Conservation (phyloP, 148 eudicot species). For the Vaccinium corymbosum region DNA sequence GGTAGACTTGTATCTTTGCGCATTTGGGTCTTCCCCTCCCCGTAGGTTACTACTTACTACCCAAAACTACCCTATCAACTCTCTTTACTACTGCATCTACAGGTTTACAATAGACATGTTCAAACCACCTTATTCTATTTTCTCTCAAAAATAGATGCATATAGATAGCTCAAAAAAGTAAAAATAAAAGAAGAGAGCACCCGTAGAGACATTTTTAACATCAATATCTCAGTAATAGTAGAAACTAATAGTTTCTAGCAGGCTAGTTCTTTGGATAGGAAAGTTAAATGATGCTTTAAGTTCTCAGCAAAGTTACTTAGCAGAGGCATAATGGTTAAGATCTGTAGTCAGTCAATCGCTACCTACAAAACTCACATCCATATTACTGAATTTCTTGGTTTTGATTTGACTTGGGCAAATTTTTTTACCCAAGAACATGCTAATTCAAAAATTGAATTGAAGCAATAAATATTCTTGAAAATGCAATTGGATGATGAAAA, state of each 20-base stretch:
- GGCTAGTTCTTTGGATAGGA: background rate
- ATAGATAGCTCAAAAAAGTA: too few relatives aligned
- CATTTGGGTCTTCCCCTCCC: too few relatives aligned
- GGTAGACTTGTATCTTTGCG: too few relatives aligned
- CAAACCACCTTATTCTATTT: too few relatives aligned
- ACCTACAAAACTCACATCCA: background rate
- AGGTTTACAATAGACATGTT: too few relatives aligned
- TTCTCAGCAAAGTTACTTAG: background rate
- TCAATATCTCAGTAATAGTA: background rate
- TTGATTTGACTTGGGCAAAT: background rate
- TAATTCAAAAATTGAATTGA: background rate
- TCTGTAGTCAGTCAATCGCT: background rate
- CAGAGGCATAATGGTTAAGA: background rate
- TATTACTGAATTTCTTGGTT: background rate
- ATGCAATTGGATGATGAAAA: background rate
- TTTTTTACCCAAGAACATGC: background rate
- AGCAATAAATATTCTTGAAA: background rate
- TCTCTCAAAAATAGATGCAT: too few relatives aligned
- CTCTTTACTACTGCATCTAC: too few relatives aligned
- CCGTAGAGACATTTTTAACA: background rate
- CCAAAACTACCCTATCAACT: too few relatives aligned
- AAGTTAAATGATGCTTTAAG: background rate
- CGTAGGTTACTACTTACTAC: too few relatives aligned
- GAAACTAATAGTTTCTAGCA: background rate
- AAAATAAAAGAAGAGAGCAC: background rate